These are phyloP conservation scores for Acorus gramineus DNA, from an alignment of 106 monocot species.

Conservation along the genomic window DNA sequence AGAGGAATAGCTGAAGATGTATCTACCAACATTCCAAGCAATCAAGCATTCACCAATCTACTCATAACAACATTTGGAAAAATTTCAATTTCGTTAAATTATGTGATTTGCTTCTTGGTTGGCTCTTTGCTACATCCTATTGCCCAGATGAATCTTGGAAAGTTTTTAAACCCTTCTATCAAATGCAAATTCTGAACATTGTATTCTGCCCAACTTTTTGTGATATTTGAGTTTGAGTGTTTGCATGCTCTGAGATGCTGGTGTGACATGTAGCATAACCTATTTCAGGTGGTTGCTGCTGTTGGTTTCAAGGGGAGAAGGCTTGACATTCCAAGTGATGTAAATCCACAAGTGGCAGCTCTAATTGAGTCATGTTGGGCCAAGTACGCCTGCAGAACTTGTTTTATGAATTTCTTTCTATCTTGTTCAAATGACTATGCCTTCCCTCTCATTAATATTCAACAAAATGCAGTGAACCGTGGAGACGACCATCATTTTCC, in stretches of 20 bases:
- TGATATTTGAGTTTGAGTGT: not conserved
- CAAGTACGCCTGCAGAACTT: conserved; percentile 28
- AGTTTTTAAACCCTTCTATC: too few species aligned
- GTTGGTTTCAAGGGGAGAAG: conserved; percentile 84
- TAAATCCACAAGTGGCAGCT: conserved; percentile 65
- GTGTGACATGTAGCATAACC: not conserved
- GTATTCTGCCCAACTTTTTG: not conserved
- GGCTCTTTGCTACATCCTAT: too few species aligned
- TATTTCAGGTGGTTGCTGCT: conserved; percentile 78
- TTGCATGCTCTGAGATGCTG: not conserved
- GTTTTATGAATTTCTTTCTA: not conserved
- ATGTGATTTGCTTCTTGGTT: too few species aligned
- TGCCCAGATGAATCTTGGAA: too few species aligned
- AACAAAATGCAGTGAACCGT: conserved; percentile 55
- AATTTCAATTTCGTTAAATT: too few species aligned
- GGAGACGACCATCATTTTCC: conserved; percentile 84
- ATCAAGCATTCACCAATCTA: too few species aligned
- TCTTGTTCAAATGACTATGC: not conserved
- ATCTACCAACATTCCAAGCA: too few species aligned
- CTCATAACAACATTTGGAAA: too few species aligned
- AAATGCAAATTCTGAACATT: too few species aligned
- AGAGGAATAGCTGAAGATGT: too few species aligned
- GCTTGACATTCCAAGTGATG: conserved; percentile 64
- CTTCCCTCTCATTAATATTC: not conserved
- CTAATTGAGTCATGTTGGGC: conserved; percentile 93